Evolutionary conservation across 2,329 filamentous ascomycete species (phyloP), one percentile per base, ranked within the genome.

Genomic region (Aspergillus tubingensis): DNA sequence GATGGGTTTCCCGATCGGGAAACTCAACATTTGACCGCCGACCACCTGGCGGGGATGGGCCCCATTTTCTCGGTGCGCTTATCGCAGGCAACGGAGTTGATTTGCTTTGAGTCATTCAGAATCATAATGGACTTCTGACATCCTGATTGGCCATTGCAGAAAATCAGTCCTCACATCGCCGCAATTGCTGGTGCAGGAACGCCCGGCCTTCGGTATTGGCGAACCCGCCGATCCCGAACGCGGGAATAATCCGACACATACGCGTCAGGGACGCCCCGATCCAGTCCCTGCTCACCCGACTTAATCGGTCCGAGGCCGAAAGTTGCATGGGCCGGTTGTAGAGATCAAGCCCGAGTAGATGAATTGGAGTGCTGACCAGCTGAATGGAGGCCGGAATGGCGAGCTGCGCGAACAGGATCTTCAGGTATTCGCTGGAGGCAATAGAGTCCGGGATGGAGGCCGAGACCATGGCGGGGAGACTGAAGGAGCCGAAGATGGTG

Each of bases 161-260:
- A 13, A 32, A 30, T 50, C 47, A 50, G 13, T 50, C 47, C 15
- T 50, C 23, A 27, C 25, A 27, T n/a, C 47, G 50, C 10, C 60
- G 62, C 19, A 72, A 56, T 57, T 72, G 68, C 10, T 69, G 65
- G 57, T 73, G 71, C 50, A 73, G 59, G 58, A 69, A 71, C 11
- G 70, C 65, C n/a, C 71, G 62, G 1, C 71, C 70, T 51, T 75
- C 73, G 4, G 82, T 83, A 76, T 96, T 96, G 11, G 95, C 88
- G 10, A 96, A 91, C 0, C 92, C 92, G 0, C 92, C 92, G 6
- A 96, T 83, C 0, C 92, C 92, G 80, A 95, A 96, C 0, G 92
- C 92, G 39, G 92, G 92, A 15, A 96, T 83, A 68, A 96, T 96
- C 61, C 92, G 83, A 65, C 90, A 90, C 76, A 96, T 89, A 63